Evolutionary conservation across 768 basidiomycete species (phyloP), one percentile per base, ranked within the genome.

Genomic region (Termitomyces sp.): DNA sequence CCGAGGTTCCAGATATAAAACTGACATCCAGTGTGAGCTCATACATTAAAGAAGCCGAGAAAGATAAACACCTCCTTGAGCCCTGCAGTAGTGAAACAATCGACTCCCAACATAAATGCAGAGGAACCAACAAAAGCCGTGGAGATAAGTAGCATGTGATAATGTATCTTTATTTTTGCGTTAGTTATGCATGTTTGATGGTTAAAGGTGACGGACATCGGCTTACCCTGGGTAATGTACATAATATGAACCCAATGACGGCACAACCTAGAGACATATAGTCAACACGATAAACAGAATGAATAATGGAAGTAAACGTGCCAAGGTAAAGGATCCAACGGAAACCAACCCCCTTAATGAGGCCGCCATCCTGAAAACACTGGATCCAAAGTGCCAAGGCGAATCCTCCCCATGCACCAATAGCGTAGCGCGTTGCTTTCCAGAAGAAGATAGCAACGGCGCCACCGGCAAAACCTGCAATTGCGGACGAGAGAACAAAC

Each of bases 1-100:
- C 96, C 96, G 51, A 98, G 75, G 68, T 97, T 98, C 86, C 90
- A 97, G 50, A 97, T 76, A 72, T 97, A 98, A 73, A 97, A 97
- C 91, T 96, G 26, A 15, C 4, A 38, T 10, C 26, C 49, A 12
- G 23, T 50, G 35, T 48, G 50, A 63, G 42, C 21, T 23, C 19
- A 38, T n/a, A 23, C 35, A 41, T 31, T 10, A 42, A 5, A 40
- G 5, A 48, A 31, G 51, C 7, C 5, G 3, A 10, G 50, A 60
- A 55, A 28, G 53, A 19, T 48, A 72, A 72, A 63, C 62, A 89
- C 93, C 84, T 97, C 94, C 75, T 98, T 98, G 53, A 98, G 79
- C 21, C 90, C 91, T 6, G 89, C 91, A 17, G 91, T 89, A 2
- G 93, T 90, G 70, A 85, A 97, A 69, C 95, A 97, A 71, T 98